Evolutionary conservation across 176 grass and related monocot species (phyloP).

Genomic region (Phoenix dactylifera): DNA sequence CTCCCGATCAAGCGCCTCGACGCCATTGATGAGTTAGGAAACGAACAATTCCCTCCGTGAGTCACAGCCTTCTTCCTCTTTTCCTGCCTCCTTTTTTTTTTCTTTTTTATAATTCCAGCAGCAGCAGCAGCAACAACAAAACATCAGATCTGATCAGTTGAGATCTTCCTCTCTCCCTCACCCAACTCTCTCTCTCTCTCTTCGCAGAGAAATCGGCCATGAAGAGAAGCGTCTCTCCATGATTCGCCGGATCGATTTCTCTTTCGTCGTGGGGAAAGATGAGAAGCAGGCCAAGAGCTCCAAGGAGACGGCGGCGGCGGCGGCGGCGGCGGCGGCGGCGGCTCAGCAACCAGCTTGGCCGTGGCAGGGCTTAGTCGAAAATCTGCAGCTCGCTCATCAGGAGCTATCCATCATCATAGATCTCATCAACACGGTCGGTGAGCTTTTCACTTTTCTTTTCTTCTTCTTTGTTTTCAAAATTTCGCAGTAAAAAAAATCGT

Average conservation of each 20-base stretch:
- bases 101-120: too few relatives aligned
- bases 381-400: slow-evolving; percentile 73
- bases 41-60: slow-evolving; percentile 87
- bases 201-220: slow-evolving; percentile 44
- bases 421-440: slow-evolving; percentile 64
- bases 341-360: slow-evolving; percentile 43
- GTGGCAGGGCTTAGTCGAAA: slow-evolving; percentile 78
- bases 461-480: neutral
- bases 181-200: neutral
- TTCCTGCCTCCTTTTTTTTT: neutral
- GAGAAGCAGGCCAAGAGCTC: slow-evolving; percentile 61
- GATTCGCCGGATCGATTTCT: slow-evolving; percentile 78
- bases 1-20: slow-evolving; percentile 87
- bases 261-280: slow-evolving; percentile 60
- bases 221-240: slow-evolving; percentile 71
- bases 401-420: slow-evolving; percentile 78
- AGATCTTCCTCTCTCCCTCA: neutral
- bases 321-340: slow-evolving; percentile 33
- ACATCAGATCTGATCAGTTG: too few relatives aligned
- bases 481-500: too few relatives aligned
- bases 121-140: too few relatives aligned
- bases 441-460: neutral
- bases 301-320: slow-evolving; percentile 14
- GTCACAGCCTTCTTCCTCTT: neutral
- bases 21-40: slow-evolving; percentile 75